phyloP scores from a whole-genome alignment of 2,329 filamentous ascomycete species.

The Xylaria sp. region DNA sequence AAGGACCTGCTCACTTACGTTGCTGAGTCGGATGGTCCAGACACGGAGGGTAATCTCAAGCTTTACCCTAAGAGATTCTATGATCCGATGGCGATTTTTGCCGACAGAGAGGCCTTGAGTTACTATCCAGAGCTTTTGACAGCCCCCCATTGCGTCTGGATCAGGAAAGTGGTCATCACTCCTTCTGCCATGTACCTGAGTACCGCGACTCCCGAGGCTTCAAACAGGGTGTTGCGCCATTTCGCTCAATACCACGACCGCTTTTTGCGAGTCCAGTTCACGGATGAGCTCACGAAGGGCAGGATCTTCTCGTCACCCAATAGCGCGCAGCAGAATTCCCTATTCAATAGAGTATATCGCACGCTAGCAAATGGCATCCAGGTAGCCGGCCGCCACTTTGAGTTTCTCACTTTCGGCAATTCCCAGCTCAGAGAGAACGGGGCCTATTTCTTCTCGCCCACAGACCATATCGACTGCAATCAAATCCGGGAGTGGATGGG shows the following conservation, averaged over 20 bases:
- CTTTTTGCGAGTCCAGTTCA: slow-evolving; percentile 89
- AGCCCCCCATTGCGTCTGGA: slow-evolving; percentile 74
- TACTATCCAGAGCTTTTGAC: slow-evolving; percentile 57
- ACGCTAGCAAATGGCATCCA: slow-evolving; percentile 78
- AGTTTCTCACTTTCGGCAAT: slow-evolving; percentile 93
- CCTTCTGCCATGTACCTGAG: slow-evolving; percentile 81
- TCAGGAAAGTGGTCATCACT: slow-evolving; percentile 80
- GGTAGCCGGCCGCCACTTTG: slow-evolving; percentile 80
- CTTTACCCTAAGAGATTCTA: slow-evolving; percentile 62
- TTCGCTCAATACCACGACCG: slow-evolving; percentile 73
- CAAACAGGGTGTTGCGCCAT: slow-evolving; percentile 82
- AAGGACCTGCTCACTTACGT: slow-evolving; percentile 75
- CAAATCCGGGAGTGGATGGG: slow-evolving; percentile 89
- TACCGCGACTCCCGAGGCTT: slow-evolving; percentile 81
- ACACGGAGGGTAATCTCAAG: slow-evolving; percentile 3
- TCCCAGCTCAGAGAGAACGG: slow-evolving; percentile 93
- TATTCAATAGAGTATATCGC: slow-evolving; percentile 76
- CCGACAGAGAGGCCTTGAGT: slow-evolving; percentile 54
- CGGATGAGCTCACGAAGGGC: slow-evolving; percentile 73
- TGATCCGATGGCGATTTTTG: slow-evolving; percentile 76
- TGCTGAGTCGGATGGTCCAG: slow-evolving; percentile 52
- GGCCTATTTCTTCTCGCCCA: slow-evolving; percentile 88
- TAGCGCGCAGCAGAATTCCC: slow-evolving; percentile 64
- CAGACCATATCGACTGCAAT: slow-evolving; percentile 68
- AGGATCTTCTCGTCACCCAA: slow-evolving; percentile 62